These are phyloP conservation scores for Nymphaea thermarum DNA, from an alignment of 164 flowering plant genomes.

Conservation along the genomic window DNA sequence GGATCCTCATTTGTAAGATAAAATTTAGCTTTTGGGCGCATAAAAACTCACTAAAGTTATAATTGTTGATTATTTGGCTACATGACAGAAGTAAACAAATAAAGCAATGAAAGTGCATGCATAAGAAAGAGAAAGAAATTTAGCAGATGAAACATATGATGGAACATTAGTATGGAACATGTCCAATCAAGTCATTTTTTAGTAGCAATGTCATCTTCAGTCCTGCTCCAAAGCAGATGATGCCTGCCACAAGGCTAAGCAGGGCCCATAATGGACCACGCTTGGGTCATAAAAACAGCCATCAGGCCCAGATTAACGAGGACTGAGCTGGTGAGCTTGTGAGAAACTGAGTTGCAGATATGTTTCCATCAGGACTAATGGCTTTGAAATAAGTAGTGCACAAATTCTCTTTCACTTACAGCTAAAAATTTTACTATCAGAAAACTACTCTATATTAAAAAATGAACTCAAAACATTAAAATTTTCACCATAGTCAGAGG, in stretches of 20 bases:
- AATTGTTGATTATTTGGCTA: too few relatives aligned
- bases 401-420: not conserved
- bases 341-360: slow-evolving; percentile 53
- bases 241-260: not conserved
- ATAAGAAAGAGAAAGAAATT: not conserved
- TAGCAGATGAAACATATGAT: not conserved
- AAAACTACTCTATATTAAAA: too few relatives aligned
- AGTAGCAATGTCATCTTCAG: not conserved
- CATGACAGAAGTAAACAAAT: not conserved
- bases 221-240: not conserved
- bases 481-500: too few relatives aligned
- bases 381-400: slow-evolving; percentile 14
- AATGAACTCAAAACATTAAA: too few relatives aligned
- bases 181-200: not conserved
- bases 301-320: slow-evolving; percentile 1
- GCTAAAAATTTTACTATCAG: not conserved
- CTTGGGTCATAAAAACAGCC: too few relatives aligned
- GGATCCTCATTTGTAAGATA: not conserved
- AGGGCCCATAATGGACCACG: too few relatives aligned
- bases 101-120: not conserved
- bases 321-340: slow-evolving; percentile 55
- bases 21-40: not conserved
- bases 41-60: too few relatives aligned
- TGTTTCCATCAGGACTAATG: slow-evolving; percentile 42
- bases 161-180: not conserved